Conservation (phyloP, 225 moss, liverwort and hornwort species). For the Pseudoscleropodium purum region DNA sequence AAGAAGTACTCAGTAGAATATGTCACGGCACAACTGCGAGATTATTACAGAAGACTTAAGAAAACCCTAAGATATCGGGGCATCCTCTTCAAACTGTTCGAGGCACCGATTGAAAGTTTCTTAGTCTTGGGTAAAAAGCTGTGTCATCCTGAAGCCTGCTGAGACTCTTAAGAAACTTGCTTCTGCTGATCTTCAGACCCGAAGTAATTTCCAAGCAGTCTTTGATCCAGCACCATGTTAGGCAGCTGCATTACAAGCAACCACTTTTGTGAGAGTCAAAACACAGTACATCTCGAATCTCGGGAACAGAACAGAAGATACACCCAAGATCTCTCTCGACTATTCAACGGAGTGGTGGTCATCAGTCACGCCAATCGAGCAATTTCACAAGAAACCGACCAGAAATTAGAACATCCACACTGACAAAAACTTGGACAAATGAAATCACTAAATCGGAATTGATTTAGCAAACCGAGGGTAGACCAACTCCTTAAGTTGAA, state of each 20-base stretch:
- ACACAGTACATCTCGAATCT: background rate
- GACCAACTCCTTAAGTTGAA: background rate
- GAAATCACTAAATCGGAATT: background rate
- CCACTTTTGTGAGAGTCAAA: background rate
- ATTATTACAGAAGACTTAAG: background rate
- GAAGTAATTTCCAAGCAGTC: conserved; percentile 71
- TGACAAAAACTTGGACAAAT: background rate
- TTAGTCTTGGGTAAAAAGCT: background rate
- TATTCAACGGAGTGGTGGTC: background rate
- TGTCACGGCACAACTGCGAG: background rate
- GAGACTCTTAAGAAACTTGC: conserved; percentile 16
- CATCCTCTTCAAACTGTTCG: background rate
- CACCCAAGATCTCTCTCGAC: background rate
- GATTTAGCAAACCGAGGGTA: background rate
- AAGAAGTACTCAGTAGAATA: background rate
- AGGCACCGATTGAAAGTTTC: background rate
- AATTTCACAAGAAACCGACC: background rate
- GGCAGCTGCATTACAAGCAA: conserved; percentile 57
- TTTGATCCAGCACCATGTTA: conserved; percentile 85
- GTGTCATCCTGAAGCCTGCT: background rate
- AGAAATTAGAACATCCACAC: background rate
- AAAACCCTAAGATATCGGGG: background rate
- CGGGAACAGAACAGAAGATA: background rate
- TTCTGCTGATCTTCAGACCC: conserved; percentile 39
- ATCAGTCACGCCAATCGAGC: background rate